Conservation (phyloP, 768 basidiomycete genomes). For the Kwoniella europaea region DNA sequence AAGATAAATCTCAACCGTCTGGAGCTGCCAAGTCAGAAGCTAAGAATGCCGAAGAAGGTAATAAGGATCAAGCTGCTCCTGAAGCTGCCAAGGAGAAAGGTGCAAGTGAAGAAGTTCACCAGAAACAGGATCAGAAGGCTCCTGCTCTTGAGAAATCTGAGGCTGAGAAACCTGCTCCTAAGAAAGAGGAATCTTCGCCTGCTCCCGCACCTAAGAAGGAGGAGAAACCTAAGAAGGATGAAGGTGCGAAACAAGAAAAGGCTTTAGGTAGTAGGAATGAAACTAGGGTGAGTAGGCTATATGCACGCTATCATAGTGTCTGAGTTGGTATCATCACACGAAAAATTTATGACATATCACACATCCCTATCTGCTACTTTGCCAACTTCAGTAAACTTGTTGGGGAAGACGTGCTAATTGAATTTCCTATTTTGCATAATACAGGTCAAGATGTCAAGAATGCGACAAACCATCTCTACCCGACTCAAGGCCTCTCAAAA, state of each 20-base stretch:
- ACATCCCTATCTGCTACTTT: no score
- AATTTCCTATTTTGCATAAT: no score
- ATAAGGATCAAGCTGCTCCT: conserved; percentile 51
- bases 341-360: no score
- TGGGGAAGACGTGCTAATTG: no score
- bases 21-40: conserved; percentile 50
- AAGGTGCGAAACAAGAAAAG: conserved; percentile 50
- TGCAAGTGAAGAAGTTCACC: conserved; percentile 46
- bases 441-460: conserved; percentile 97
- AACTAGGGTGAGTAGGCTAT: conserved; percentile 69
- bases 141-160: conserved; percentile 42
- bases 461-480: conserved; percentile 95
- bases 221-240: conserved; percentile 56
- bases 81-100: conserved; percentile 49
- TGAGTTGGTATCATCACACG: no score
- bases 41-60: conserved; percentile 49
- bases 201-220: conserved; percentile 47
- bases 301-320: no score
- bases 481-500: conserved; percentile 98
- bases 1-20: conserved; percentile 33
- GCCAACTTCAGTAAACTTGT: no score
- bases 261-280: conserved; percentile 72
- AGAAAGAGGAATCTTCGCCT: conserved; percentile 57
- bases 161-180: conserved; percentile 39
- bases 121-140: conserved; percentile 45